A percentile compares a stretch with the other conserved stretches of the same genome.
These are phyloP conservation scores for Beta macrorhiza DNA, from an alignment of 179 eudicot genomes.

Conservation along the genomic window DNA sequence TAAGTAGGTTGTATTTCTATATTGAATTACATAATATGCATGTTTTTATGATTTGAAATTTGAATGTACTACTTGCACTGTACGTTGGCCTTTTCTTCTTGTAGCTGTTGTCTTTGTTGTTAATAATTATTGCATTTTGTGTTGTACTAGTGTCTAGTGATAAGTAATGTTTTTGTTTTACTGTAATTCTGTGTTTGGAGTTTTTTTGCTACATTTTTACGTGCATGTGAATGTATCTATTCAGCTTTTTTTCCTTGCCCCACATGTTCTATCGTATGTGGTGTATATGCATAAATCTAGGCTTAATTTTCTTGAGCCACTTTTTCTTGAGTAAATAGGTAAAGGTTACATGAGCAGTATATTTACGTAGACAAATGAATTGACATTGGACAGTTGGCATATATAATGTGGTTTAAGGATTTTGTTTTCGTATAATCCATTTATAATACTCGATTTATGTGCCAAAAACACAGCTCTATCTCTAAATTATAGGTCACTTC, in stretches of 20 bases:
- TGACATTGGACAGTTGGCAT: background rate
- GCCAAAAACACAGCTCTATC: too few relatives aligned
- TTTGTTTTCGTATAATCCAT: too few relatives aligned
- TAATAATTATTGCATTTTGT: background rate
- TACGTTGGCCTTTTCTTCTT: background rate
- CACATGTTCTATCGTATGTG: background rate
- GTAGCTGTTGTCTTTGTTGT: background rate
- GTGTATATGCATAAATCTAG: background rate
- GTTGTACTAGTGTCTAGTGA: background rate
- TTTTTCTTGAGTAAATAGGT: background rate
- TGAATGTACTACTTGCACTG: background rate
- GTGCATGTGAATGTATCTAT: slow-evolving; percentile 6
- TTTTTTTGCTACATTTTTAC: background rate
- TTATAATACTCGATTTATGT: too few relatives aligned
- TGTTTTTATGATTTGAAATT: background rate
- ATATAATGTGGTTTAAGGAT: background rate
- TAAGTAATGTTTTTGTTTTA: background rate
- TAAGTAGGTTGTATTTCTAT: background rate
- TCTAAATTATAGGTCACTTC: too few relatives aligned
- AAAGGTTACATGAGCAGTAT: background rate
- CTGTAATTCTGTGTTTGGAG: background rate
- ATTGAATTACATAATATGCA: too few relatives aligned
- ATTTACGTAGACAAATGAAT: background rate
- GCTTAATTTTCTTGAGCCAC: background rate
- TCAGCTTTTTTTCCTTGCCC: slow-evolving; percentile 3